phyloP scores from a whole-genome alignment of 257 asterid genomes.

The Avicennia marina region DNA sequence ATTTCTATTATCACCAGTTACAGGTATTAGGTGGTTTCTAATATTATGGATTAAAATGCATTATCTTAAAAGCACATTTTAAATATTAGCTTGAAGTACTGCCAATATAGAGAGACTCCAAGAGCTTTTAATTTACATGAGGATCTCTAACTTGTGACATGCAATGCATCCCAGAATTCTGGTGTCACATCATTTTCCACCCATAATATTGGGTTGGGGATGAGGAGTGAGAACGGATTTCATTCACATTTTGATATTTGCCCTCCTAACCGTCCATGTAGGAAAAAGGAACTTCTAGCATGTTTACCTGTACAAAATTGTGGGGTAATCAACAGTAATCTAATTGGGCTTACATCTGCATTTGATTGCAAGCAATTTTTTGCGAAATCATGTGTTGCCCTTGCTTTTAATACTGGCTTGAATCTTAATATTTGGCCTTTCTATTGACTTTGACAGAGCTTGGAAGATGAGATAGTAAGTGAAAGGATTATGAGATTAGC shows the following conservation, averaged over 20 bases:
- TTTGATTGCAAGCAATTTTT: too few species aligned
- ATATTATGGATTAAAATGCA: too few species aligned
- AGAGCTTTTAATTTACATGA: too few species aligned
- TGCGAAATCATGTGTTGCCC: too few species aligned
- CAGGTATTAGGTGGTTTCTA: too few species aligned
- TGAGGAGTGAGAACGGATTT: slow-evolving; percentile 5
- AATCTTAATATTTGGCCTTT: slow-evolving; percentile 17
- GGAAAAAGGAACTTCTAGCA: not conserved
- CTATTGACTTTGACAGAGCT: slow-evolving; percentile 50
- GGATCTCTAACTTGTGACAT: slow-evolving; percentile 6
- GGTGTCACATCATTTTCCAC: not conserved
- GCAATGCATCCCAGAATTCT: not conserved
- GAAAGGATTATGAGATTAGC: slow-evolving; percentile 85
- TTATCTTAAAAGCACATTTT: too few species aligned
- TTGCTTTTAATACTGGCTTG: not conserved
- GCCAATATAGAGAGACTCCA: too few species aligned
- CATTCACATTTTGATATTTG: not conserved
- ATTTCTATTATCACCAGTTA: too few species aligned
- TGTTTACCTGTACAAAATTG: slow-evolving; percentile 1
- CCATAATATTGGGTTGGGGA: not conserved
- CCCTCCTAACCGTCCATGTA: not conserved
- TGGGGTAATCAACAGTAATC: slow-evolving; percentile 1
- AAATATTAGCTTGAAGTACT: too few species aligned
- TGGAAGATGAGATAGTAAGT: slow-evolving; percentile 93
- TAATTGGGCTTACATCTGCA: not conserved